Percentiles rank a stretch among this genome's conserved stretches.
phyloP scores from a whole-genome alignment of 805 yeast species.

The Candida lessepsii region DNA sequence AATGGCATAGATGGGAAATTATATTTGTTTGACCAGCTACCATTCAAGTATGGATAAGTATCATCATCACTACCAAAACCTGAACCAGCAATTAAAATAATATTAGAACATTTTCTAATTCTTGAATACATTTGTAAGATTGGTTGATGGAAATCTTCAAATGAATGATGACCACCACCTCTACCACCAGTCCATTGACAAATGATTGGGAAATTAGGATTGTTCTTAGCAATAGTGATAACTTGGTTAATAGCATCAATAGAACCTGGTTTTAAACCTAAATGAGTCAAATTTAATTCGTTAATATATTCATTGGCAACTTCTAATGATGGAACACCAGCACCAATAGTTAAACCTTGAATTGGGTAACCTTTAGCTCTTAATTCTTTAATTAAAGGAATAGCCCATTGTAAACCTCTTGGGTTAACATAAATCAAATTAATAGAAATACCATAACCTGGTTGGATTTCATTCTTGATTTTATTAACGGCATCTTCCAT shows the following conservation, averaged over 20 bases:
- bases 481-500: slow-evolving; percentile 75
- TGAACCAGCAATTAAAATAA: slow-evolving; percentile 92
- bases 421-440: slow-evolving; percentile 96
- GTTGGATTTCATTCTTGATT: slow-evolving; percentile 63
- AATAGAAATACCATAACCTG: slow-evolving; percentile 89
- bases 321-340: slow-evolving; percentile 98
- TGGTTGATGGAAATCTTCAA: slow-evolving; percentile 98
- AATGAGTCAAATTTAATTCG: slow-evolving; percentile 86
- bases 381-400: slow-evolving; percentile 86
- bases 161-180: slow-evolving; percentile 99
- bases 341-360: slow-evolving; percentile 95
- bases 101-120: slow-evolving; percentile 88
- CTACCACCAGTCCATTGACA: slow-evolving; percentile 99
- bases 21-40: slow-evolving; percentile 87
- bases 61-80: slow-evolving; percentile 98
- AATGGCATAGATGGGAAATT: slow-evolving; percentile 98
- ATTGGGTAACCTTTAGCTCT: slow-evolving; percentile 93
- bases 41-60: slow-evolving; percentile 96
- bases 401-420: slow-evolving; percentile 97
- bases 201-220: slow-evolving; percentile 94
- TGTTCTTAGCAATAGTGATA: slow-evolving; percentile 88
- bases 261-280: slow-evolving; percentile 98
- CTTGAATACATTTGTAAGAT: slow-evolving; percentile 92
- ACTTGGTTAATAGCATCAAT: slow-evolving; percentile 86
- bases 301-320: slow-evolving; percentile 96